Base-by-base conservation (phyloP, 1,139 yeast species). In the Suhomyces chickasaworum region DNA sequence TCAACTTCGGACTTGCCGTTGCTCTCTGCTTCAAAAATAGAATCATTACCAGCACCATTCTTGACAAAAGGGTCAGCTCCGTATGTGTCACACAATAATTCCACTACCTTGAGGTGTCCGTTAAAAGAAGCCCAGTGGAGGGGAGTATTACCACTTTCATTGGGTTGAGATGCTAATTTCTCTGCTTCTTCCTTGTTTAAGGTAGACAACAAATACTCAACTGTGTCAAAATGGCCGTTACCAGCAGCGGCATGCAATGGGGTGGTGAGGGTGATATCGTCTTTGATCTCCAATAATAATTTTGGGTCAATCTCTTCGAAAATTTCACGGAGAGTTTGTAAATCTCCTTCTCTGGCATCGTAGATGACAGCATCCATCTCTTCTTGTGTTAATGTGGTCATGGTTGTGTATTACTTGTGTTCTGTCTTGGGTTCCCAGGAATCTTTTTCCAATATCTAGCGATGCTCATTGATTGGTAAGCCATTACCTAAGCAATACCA, bases 231-330 rank as follows among this genome's bases (percentile, higher is more conserved):
- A 62, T 91, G 96, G 0, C 97, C 98, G 65, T 93, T 93, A 29
- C 95, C 99, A 29, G 95, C 83, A 1, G 98, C 97, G 90, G 89
- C 88, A 62, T 93, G 99, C 43, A 93, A 69, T 10, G 96, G 86
- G 0, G 97, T 89, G 45, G 87, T 80, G 43, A 77, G 67, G 1
- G 90, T 78, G 42, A 67, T 73, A 40, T 83, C 84, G 54, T 88
- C 95, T 57, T 78, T 80, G 48, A 84, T 81, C 4, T 66, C 64
- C 37, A 75, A 54, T 40, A 86, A 64, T 10, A 75, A 65, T 1
- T 69, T 66, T 3, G 82, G 76, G n/a, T 81, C 78, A 41, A 85
- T 73, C 52, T 81, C 84, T 17, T 75, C 71, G 58, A 91, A 86
- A 39, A 88, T 81, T 53, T 78, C 87, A 56, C 79, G 73, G 47